Evolutionary conservation across 257 asterid genomes (phyloP), one percentile per base, ranked within the genome.

Genomic region (Solanum lycopersicoides): DNA sequence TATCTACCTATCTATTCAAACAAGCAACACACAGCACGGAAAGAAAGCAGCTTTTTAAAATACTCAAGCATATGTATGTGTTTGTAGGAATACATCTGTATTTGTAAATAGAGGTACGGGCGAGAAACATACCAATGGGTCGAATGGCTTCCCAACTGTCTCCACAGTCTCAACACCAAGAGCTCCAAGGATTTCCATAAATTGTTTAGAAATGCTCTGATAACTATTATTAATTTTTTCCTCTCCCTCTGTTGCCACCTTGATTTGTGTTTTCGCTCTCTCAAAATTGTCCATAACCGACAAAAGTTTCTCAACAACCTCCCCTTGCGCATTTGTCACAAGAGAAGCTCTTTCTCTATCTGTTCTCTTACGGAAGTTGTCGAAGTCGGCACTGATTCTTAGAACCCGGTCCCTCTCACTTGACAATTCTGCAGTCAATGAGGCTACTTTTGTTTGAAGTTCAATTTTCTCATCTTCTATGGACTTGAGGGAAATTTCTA

Each of bases 201-300:
- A 93, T 92, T 95, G 98, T 90, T 95, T 94, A 88, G 92, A 93
- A 87, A 95, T 95, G 92, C 95, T 92, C 82, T 94, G 96, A 47
- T 95, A 95, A 92, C 97, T 95, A 86, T 90, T 92, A 28, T 34
- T 92, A 83, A 95, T 92, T 90, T 93, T 94, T 91, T 92, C 96
- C 92, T 96, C 98, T 80, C 93, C 98, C 92, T 93, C 98, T 13
- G 95, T 94, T 91, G 92, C 95, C 59, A 93, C 89, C 92, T 94
- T 96, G 87, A 96, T 91, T 90, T 95, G 95, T 86, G 92, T 89
- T 92, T 93, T 93, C 65, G 96, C 98, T 91, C 98, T 91, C 92
- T 94, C 98, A 82, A 95, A 96, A 88, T 95, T 95, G 94, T 96
- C 98, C 92, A 96, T 42, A 88, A 96, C 97, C 63, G 96, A 91